Conservation (phyloP, 768 basidiomycete species). For the Hygrophorus pudorinus region DNA sequence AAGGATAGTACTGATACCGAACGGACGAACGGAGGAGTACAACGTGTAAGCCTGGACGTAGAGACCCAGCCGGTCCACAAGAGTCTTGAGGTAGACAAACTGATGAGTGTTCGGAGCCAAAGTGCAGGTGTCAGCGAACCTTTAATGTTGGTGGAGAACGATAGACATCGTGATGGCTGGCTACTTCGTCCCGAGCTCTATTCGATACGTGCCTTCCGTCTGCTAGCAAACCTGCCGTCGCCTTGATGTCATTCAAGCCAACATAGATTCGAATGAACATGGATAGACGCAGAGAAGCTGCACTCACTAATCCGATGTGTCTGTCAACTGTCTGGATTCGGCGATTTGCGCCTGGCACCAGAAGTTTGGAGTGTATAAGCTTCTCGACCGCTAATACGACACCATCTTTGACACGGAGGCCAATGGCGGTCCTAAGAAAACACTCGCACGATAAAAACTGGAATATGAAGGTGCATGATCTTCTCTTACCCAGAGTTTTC, state of each 20-base stretch:
- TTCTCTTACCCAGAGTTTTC: slow-evolving; percentile 85
- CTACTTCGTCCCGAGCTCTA: slow-evolving; percentile 76
- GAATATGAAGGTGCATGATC: not conserved
- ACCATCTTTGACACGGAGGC: slow-evolving; percentile 89
- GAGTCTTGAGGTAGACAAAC: slow-evolving; percentile 15
- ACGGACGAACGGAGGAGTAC: slow-evolving; percentile 96
- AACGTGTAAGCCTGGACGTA: slow-evolving; percentile 95
- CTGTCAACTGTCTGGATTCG: slow-evolving; percentile 90
- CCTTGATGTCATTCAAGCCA: slow-evolving; percentile 34
- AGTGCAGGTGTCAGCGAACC: slow-evolving; percentile 30
- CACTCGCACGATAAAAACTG: not conserved
- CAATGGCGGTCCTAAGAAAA: slow-evolving; percentile 78
- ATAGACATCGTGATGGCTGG: slow-evolving; percentile 63
- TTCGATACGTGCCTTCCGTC: slow-evolving; percentile 86
- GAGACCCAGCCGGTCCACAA: slow-evolving; percentile 70
- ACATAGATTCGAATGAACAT: not conserved
- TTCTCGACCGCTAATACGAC: slow-evolving; percentile 97
- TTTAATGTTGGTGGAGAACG: slow-evolving; percentile 69
- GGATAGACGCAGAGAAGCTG: not conserved
- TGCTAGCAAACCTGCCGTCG: slow-evolving; percentile 87
- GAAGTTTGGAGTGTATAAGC: slow-evolving; percentile 88
- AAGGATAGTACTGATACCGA: slow-evolving; percentile 89
- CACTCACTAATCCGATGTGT: slow-evolving; percentile 81
- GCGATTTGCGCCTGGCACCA: slow-evolving; percentile 87
- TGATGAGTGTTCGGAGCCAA: not conserved